Conservation (phyloP, 1,139 yeast species). For the Diutina ranongensis region DNA sequence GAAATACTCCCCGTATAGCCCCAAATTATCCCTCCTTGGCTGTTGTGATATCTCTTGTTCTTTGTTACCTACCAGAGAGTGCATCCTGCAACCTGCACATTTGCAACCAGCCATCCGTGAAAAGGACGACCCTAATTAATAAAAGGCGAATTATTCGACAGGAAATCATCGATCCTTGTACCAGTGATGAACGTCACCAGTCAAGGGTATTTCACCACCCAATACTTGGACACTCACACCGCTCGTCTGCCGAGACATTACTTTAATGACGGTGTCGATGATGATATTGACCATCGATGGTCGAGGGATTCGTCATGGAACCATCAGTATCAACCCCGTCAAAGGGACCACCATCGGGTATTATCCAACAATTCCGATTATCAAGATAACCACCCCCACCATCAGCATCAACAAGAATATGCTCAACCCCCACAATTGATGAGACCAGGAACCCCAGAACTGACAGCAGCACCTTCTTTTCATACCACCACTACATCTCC, state of each 20-base stretch:
- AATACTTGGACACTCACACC: constrained; percentile 2
- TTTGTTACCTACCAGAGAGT: background rate
- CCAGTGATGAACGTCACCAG: constrained; percentile 5
- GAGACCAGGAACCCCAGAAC: background rate
- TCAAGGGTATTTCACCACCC: constrained; percentile 5
- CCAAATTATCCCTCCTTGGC: no score
- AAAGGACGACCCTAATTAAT: background rate
- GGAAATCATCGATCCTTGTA: background rate
- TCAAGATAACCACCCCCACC: background rate
- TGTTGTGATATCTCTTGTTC: no score
- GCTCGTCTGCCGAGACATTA: background rate
- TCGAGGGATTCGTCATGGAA: background rate
- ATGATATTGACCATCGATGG: background rate
- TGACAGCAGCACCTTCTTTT: background rate
- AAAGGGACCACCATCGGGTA: background rate
- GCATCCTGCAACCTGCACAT: background rate
- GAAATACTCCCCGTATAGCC: no score
- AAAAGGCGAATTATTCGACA: background rate
- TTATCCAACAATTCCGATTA: background rate
- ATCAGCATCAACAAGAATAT: no score
- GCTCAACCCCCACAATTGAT: background rate
- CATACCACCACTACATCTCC: background rate
- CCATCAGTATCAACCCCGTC: background rate
- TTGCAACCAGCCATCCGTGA: background rate
- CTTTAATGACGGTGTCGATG: background rate